Conservation (phyloP, 228 moss, liverwort and hornwort genomes). For the Sphagnum magellanicum region DNA sequence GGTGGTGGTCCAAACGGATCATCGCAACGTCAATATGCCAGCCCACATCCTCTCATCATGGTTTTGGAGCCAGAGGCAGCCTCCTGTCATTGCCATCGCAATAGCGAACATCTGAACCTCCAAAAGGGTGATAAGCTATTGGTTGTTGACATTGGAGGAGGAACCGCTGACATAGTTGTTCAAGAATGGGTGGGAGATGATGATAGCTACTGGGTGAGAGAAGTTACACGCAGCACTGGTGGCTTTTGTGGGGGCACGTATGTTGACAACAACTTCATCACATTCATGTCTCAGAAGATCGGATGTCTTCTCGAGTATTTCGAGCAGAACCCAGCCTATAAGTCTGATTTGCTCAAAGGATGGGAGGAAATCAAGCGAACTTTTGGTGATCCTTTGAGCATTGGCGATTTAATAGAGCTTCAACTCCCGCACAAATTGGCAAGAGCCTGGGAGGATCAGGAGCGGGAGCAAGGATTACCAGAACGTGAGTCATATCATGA, state of each 20-base stretch:
- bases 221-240: slow-evolving; percentile 39
- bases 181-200: slow-evolving; percentile 25
- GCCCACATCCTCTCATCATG: slow-evolving; percentile 33
- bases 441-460: slow-evolving; percentile 20
- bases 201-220: slow-evolving; percentile 24
- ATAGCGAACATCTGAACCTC: slow-evolving; percentile 14
- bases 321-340: slow-evolving; percentile 11
- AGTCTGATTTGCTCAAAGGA: slow-evolving; percentile 11
- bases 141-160: slow-evolving; percentile 56
- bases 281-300: slow-evolving; percentile 19
- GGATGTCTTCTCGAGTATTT: slow-evolving; percentile 31
- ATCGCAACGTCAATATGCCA: slow-evolving; percentile 2
- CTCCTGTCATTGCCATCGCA: slow-evolving; percentile 33
- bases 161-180: slow-evolving; percentile 47
- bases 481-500: slow-evolving; percentile 7
- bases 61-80: slow-evolving; percentile 56
- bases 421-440: slow-evolving; percentile 20
- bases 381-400: slow-evolving; percentile 25
- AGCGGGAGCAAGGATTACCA: background rate
- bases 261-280: slow-evolving; percentile 23
- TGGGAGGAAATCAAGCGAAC: slow-evolving; percentile 29
- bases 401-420: slow-evolving; percentile 10
- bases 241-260: slow-evolving; percentile 41
- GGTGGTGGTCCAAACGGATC: slow-evolving; percentile 1
- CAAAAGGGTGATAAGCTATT: slow-evolving; percentile 37